Evolutionary conservation across 139 green algal genomes (phyloP).

Genomic region (Asterochloris sp.): DNA sequence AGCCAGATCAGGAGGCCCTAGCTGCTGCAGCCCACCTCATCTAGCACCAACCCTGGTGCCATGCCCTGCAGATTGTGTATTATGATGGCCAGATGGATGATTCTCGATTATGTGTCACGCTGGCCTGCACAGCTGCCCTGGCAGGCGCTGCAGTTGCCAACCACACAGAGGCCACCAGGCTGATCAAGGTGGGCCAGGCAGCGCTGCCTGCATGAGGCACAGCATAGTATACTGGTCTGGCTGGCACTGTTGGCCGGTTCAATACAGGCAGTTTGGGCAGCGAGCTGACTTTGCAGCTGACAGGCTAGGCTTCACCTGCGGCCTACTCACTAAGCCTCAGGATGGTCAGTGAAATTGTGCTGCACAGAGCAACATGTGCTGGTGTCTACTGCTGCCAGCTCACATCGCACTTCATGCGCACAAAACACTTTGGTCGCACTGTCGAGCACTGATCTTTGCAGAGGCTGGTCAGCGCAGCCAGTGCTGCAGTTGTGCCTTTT

Average conservation of each 20-base stretch:
- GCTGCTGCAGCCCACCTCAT: no score
- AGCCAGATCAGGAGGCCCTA: no score
- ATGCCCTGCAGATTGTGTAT: slow-evolving; percentile 78
- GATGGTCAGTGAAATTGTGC: no score
- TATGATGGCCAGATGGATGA: slow-evolving; percentile 99
- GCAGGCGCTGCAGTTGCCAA: slow-evolving; percentile 85
- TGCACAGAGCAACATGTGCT: no score
- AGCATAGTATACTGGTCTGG: background rate
- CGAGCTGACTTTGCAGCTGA: background rate
- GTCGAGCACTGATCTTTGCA: no score
- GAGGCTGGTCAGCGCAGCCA: no score
- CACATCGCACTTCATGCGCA: no score
- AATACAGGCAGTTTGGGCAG: background rate
- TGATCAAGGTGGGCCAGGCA: slow-evolving; percentile 67
- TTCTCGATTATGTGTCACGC: slow-evolving; percentile 75
- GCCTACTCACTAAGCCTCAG: no score
- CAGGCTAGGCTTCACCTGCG: background rate
- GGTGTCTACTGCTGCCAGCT: no score
- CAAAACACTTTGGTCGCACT: no score
- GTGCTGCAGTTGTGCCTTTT: no score
- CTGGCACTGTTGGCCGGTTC: background rate
- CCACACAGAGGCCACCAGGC: slow-evolving; percentile 62
- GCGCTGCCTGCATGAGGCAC: background rate
- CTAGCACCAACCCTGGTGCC: no score
- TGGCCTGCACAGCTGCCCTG: slow-evolving; percentile 85